phyloP scores from a whole-genome alignment of 139 green algal species.

The Tetratostichococcus sp. region DNA sequence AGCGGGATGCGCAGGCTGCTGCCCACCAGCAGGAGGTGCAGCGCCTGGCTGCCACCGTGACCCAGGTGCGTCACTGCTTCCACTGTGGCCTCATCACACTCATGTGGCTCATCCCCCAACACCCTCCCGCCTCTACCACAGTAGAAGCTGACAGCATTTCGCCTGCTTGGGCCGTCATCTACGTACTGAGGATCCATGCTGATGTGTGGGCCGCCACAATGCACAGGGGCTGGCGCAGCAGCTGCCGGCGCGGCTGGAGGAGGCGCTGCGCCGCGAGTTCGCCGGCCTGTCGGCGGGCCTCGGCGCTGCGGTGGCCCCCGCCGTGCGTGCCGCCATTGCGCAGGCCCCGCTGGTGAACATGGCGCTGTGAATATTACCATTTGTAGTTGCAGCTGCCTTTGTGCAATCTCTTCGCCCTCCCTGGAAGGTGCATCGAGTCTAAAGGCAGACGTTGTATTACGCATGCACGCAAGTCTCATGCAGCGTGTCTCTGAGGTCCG shows the following conservation, averaged over 20 bases:
- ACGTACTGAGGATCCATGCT: background rate
- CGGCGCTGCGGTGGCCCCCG: background rate
- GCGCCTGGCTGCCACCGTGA: conserved; percentile 7
- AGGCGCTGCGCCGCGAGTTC: conserved; percentile 13
- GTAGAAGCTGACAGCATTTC: no score
- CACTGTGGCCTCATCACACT: no score
- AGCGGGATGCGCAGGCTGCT: conserved; percentile 15
- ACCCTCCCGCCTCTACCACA: no score
- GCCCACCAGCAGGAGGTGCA: conserved; percentile 5
- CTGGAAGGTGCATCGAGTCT: no score
- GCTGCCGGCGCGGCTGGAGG: conserved; percentile 4
- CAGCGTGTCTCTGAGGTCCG: no score
- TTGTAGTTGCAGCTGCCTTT: no score
- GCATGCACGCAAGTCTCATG: no score
- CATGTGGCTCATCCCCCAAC: no score
- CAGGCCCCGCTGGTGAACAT: background rate
- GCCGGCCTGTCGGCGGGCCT: background rate
- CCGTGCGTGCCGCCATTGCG: background rate
- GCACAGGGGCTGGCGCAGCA: conserved; percentile 11
- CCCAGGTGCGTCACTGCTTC: conserved; percentile 26
- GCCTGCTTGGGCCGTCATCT: no score
- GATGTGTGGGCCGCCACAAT: background rate
- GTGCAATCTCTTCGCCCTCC: no score
- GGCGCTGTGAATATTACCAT: conserved; percentile 1
- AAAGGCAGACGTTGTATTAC: no score